Conservation (phyloP, 1,139 yeast genomes). For the Lodderomyces pseudojiufengensis region DNA sequence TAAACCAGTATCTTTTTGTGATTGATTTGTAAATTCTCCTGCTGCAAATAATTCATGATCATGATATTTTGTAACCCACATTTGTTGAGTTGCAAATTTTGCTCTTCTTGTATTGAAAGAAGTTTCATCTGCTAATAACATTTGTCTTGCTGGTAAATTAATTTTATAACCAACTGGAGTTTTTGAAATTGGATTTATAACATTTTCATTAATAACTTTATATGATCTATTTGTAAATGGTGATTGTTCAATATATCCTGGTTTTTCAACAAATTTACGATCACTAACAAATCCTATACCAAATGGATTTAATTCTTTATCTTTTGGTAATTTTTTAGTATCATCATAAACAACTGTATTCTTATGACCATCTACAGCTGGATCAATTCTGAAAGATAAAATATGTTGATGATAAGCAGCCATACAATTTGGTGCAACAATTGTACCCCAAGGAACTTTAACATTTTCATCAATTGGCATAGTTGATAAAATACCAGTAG, state of each 20-base stretch:
- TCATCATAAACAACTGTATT: conserved; percentile 78
- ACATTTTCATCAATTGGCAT: conserved; percentile 80
- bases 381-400: conserved; percentile 80
- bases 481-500: conserved; percentile 81
- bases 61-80: conserved; percentile 72
- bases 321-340: conserved; percentile 59
- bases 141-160: conserved; percentile 71
- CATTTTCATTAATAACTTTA: conserved; percentile 77
- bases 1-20: conserved; percentile 59
- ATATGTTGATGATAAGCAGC: conserved; percentile 91
- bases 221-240: conserved; percentile 74
- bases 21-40: conserved; percentile 78
- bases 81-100: conserved; percentile 65
- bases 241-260: conserved; percentile 71
- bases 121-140: conserved; percentile 63
- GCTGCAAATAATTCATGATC: conserved; percentile 71
- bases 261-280: conserved; percentile 63
- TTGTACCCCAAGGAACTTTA: conserved; percentile 78
- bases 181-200: conserved; percentile 70
- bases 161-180: conserved; percentile 83
- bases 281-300: conserved; percentile 73
- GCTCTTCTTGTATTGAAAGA: conserved; percentile 67
- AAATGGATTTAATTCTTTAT: conserved; percentile 56
- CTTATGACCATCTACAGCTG: conserved; percentile 81
- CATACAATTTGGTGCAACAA: conserved; percentile 80